Evolutionary conservation across 768 basidiomycete species (phyloP), one percentile per base, ranked within the genome.

Genomic region (Termitomyces sp.): DNA sequence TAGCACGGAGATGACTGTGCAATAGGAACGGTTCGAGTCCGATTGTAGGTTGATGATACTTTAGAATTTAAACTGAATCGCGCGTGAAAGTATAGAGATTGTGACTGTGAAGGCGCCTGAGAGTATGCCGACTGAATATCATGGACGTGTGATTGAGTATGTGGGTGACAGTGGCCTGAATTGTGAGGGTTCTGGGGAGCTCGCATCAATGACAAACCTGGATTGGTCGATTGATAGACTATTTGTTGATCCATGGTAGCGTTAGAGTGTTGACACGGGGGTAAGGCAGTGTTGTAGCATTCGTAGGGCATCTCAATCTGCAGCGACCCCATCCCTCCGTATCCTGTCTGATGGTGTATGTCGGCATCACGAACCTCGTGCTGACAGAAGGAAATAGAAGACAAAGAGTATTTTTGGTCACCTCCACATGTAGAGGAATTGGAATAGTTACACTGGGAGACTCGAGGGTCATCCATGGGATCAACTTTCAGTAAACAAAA

Each of bases 11-110:
- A 49, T 42, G 65, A 60, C 45, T 64, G 64, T 49, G 55, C 52
- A 59, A 61, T 57, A 20, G 58, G 56, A 44, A 58, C 10, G 6
- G 53, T 49, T 38, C 62, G 61, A 26, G 64, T 46, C 46, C 63
- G 62, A 22, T 61, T 55, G 47, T 68, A 68, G 26, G 67, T 58
- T 20, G 65, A 63, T 28, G 69, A n/a, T n/a, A n/a, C 65, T 61
- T 76, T 77, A n/a, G 80, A 77, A 59, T 77, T 75, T 10, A 78
- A 79, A 49, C 75, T 74, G 24, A 74, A 69, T 49, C 75, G 74
- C 35, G 72, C 61, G 22, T 72, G 65, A 30, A 70, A 64, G 45
- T 73, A 62, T 55, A 68, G 67, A n/a, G 67, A 47, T 13, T 66
- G 67, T 8, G 70, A 54, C n/a, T 70, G 66, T 8, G 69, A 55